Conservation (phyloP, 208 protist genomes). For the Leishmania tarentolae region DNA sequence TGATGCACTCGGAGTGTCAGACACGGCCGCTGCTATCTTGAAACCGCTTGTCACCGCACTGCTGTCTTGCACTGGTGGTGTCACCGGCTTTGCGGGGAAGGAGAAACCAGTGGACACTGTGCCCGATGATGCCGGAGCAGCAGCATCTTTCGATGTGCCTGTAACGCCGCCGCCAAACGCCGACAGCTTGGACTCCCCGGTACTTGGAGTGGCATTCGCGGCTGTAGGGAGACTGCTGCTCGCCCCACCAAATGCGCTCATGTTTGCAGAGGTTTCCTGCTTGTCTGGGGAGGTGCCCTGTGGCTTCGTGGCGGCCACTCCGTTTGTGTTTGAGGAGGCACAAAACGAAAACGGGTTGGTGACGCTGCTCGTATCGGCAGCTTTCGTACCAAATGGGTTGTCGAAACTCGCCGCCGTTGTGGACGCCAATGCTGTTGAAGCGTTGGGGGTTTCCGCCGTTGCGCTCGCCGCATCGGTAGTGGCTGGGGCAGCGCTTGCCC, state of each 20-base stretch:
- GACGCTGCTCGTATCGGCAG: neutral
- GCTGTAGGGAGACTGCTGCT: neutral
- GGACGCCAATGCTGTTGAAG: neutral
- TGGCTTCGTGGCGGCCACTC: neutral
- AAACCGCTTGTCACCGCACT: neutral
- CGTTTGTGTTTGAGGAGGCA: neutral
- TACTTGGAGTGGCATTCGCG: neutral
- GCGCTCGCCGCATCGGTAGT: neutral
- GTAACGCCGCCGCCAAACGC: neutral
- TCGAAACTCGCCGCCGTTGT: neutral
- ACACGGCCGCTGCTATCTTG: neutral
- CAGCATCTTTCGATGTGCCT: neutral
- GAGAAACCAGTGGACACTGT: neutral
- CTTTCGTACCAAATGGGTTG: neutral
- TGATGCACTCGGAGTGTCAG: neutral
- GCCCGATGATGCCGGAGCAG: neutral
- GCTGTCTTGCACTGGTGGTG: neutral
- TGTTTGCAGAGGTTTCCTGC: neutral
- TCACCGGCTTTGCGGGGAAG: neutral
- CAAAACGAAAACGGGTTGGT: neutral
- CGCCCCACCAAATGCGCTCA: neutral
- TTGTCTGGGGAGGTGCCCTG: neutral
- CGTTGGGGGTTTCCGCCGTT: neutral
- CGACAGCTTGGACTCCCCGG: neutral
- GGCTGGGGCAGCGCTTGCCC: neutral